A percentile compares a stretch with the other conserved stretches of the same genome.
Evolutionary conservation across 331 rosid genomes (phyloP).

Genomic region (Saraca asoca): DNA sequence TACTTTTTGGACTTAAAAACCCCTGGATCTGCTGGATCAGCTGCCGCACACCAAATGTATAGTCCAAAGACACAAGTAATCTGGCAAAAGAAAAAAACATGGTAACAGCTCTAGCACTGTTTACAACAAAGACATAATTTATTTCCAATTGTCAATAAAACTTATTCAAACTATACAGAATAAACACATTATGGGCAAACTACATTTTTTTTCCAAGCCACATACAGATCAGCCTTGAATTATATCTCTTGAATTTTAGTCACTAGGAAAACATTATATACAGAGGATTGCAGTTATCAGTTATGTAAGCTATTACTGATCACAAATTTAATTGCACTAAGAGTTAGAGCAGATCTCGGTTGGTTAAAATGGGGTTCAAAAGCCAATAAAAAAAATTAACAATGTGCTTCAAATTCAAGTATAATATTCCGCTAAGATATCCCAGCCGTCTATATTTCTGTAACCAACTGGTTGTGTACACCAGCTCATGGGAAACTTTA

Average conservation of each 20-base stretch:
- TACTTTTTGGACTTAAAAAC: slow-evolving; percentile 92
- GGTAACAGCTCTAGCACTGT: slow-evolving; percentile 12
- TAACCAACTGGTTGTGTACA: slow-evolving; percentile 13
- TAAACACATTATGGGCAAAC: too few relatives aligned
- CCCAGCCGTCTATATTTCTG: neutral
- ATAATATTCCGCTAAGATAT: neutral
- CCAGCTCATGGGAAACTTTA: neutral
- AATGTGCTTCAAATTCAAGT: neutral
- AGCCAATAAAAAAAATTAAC: neutral
- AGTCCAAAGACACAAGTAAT: slow-evolving; percentile 83
- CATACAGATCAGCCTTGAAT: slow-evolving; percentile 4
- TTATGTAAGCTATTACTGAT: neutral
- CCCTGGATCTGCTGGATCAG: slow-evolving; percentile 97
- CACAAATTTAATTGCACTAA: slow-evolving; percentile 3
- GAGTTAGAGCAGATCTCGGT: neutral
- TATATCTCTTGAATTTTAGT: neutral
- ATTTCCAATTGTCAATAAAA: neutral
- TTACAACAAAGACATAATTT: slow-evolving; percentile 2
- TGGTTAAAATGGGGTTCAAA: neutral
- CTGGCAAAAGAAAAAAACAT: slow-evolving; percentile 51
- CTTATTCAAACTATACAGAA: too few relatives aligned
- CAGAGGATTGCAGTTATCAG: neutral
- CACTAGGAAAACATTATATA: neutral
- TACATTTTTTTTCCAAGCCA: neutral
- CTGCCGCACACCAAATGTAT: slow-evolving; percentile 94